phyloP scores from a whole-genome alignment of 2,329 filamentous ascomycete genomes.

The Leptographium lundbergii region DNA sequence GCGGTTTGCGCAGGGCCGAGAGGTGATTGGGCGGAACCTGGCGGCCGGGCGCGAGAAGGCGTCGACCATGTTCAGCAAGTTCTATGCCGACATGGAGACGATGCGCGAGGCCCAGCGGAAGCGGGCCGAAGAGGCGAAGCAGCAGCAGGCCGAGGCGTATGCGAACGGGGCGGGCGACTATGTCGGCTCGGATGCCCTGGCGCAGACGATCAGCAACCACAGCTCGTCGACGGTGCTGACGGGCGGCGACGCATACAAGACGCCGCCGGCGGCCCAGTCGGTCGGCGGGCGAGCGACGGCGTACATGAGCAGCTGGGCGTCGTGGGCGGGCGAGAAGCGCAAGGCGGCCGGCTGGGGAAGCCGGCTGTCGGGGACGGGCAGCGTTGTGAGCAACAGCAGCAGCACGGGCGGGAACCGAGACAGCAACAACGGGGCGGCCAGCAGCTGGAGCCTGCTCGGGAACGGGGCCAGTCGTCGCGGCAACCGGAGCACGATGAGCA shows the following conservation, averaged over 20 bases:
- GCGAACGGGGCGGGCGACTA: background rate
- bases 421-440: background rate
- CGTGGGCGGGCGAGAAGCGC: constrained; percentile 64
- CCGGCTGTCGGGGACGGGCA: constrained; percentile 9
- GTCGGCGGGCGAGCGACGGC: constrained; percentile 45
- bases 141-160: background rate
- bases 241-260: constrained; percentile 25
- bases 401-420: background rate
- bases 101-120: constrained; percentile 62
- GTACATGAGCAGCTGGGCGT: constrained; percentile 57
- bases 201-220: background rate
- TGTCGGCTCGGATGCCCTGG: background rate
- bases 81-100: constrained; percentile 83
- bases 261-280: constrained; percentile 32
- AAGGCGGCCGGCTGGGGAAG: constrained; percentile 37
- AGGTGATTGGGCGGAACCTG: constrained; percentile 80
- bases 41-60: constrained; percentile 81
- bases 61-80: constrained; percentile 70
- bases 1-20: constrained; percentile 67
- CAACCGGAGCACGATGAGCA: constrained; percentile 15
- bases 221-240: background rate
- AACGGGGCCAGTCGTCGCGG: constrained; percentile 4
- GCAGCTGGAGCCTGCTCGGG: constrained; percentile 1
- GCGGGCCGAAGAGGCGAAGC: constrained; percentile 39
- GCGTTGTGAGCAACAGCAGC: background rate